Evolutionary conservation across 495 filamentous ascomycete species (phyloP).

Genomic region (Penicilliopsis zonata): DNA sequence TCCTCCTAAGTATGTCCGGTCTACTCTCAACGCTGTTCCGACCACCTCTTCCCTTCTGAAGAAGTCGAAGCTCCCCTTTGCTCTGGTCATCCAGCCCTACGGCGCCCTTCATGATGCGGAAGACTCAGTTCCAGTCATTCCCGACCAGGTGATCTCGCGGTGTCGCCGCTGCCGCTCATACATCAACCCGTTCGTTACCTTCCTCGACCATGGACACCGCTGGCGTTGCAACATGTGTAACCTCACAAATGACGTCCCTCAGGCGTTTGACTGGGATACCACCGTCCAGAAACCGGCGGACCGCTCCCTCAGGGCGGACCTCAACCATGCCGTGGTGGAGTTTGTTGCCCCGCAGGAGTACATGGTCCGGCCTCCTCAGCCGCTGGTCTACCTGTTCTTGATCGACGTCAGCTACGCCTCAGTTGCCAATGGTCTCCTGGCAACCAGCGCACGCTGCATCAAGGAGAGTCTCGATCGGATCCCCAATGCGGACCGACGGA

Average conservation of each 20-base stretch:
- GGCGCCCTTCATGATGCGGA: slow-evolving; percentile 84
- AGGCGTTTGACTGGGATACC: slow-evolving; percentile 97
- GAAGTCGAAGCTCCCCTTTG: slow-evolving; percentile 91
- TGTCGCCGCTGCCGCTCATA: slow-evolving; percentile 93
- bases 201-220: slow-evolving; percentile 91
- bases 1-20: slow-evolving; percentile 87
- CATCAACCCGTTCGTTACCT: slow-evolving; percentile 94
- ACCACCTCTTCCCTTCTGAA: slow-evolving; percentile 86
- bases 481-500: slow-evolving; percentile 89
- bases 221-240: slow-evolving; percentile 99
- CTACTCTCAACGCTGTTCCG: slow-evolving; percentile 85
- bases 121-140: slow-evolving; percentile 80
- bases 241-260: slow-evolving; percentile 94
- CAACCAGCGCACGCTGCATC: slow-evolving; percentile 87
- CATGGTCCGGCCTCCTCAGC: slow-evolving; percentile 96
- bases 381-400: slow-evolving; percentile 94
- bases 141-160: slow-evolving; percentile 93
- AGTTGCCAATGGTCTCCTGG: slow-evolving; percentile 85
- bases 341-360: slow-evolving; percentile 98
- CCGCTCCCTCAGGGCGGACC: slow-evolving; percentile 75
- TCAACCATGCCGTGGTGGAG: slow-evolving; percentile 90
- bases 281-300: slow-evolving; percentile 81
- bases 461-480: slow-evolving; percentile 92
- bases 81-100: slow-evolving; percentile 92
- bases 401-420: slow-evolving; percentile 93